Conservation (phyloP, 352 stramenopile species). For the Thraustochytrium sp. region DNA sequence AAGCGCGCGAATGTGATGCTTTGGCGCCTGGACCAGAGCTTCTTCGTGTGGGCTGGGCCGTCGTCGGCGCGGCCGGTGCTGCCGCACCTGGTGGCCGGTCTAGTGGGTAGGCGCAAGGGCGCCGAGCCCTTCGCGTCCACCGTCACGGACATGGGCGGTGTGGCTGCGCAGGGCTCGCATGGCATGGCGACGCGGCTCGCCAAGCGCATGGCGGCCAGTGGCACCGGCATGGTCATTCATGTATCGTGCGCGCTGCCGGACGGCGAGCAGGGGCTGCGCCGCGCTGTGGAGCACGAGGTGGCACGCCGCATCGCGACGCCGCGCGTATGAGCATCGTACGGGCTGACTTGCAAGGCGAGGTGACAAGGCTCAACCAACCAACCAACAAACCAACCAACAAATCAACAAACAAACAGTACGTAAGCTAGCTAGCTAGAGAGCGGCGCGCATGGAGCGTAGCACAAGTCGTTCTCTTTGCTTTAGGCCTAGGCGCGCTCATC, state of each 20-base stretch:
- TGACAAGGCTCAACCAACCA: background rate
- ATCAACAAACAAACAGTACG: too few relatives aligned
- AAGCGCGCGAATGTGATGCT: slow-evolving; percentile 6
- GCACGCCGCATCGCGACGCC: background rate
- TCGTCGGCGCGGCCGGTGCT: background rate
- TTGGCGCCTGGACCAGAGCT: background rate
- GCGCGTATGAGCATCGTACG: background rate
- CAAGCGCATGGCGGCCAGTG: background rate
- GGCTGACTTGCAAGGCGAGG: background rate
- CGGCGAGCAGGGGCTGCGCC: background rate
- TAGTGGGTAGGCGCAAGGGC: background rate
- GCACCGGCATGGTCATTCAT: background rate
- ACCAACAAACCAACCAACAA: too few relatives aligned
- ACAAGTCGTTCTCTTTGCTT: too few relatives aligned
- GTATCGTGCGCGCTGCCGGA: background rate
- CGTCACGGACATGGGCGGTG: background rate
- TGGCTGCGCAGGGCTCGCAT: background rate
- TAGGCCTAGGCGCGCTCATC: too few relatives aligned
- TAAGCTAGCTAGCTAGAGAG: too few relatives aligned
- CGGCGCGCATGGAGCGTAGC: too few relatives aligned
- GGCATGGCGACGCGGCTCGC: background rate
- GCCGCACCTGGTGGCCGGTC: background rate
- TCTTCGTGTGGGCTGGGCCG: background rate
- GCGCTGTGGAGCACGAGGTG: background rate
- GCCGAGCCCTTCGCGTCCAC: background rate